Evolutionary conservation across 2,329 filamentous ascomycete species (phyloP), one percentile per base, ranked within the genome.

Genomic region (Neonectria coccinea): DNA sequence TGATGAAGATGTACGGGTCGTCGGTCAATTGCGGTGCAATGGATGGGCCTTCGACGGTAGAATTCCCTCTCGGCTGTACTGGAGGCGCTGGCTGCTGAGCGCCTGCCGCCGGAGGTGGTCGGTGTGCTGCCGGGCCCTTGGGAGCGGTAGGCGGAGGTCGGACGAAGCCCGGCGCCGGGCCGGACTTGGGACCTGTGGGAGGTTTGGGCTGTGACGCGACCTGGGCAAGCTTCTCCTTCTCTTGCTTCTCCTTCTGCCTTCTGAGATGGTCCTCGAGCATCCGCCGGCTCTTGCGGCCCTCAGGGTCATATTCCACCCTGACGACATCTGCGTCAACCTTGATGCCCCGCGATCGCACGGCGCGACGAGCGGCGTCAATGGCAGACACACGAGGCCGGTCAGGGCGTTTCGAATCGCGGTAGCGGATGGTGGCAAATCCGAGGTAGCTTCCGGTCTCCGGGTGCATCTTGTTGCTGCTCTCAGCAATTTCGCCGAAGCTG

Each of bases 381-480:
- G 93, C 96, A 54, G 89, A 86, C 42, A 93, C 81, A 58, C 80
- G 78, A 5, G 77, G 75, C 7, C 74, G 74, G 48, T 76, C 78
- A 5, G 76, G 70, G 14, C 77, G 78, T 81, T 88, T 86, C 2
- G 85, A 83, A 76, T 98, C 95, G 74, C 91, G 90, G 79, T 97
- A 99, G 64, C 91, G 90, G 75, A 99, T 93, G 16, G 93, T 93
- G 69, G 93, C 97, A 76, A 99, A 94, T 12, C 96, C 96, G 12
- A 99, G 86, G 76, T 97, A 97, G 75, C 93, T 96, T 18, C 96
- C 96, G 12, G 94, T 98, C 62, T 94, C 91, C 9, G 96, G 96
- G 78, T 99, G 94, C 74, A 97, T 95, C 77, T 97, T 95, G 76
- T 97, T 97, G 75, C 93, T 94, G 72, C 97, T 91, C 75, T 94